Evolutionary conservation across 2,329 filamentous ascomycete genomes (phyloP), one percentile per base, ranked within the genome.

Genomic region (Cladophialophora bantiana): DNA sequence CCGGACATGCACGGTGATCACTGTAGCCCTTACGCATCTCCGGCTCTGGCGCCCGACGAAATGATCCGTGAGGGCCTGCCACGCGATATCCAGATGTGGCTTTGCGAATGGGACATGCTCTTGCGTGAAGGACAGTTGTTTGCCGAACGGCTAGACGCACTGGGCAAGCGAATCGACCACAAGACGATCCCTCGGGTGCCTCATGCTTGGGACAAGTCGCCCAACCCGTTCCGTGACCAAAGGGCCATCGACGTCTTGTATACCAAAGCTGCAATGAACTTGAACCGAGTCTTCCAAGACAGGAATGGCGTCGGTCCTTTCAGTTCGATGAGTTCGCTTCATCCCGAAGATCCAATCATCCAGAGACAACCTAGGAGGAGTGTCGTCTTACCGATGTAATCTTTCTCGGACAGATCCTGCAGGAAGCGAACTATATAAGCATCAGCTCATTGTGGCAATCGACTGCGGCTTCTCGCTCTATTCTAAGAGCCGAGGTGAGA

Each of bases 31-130:
- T 89, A 85, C 77, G 83, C 88, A 1, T 85, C 82, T 7, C 87
- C 87, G 0, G 84, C 84, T 36, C 82, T 85, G 9, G 87, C 87
- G 1, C 80, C 84, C 0, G 80, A 83, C 20, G 75, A 81, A 34
- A 82, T 86, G 73, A 80, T 89, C n/a, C 73, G 76, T 34, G 81
- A 82, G 26, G 81, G 80, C 1, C 75, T 89, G 1, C 87, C 87
- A 0, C 78, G 84, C n/a, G 83, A 88, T 65, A 83, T 89, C 55
- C 86, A 88, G 65, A 77, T 89, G 70, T 87, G 85, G 73, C 84
- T 86, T 52, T 89, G 87, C 74, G 87, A 89, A 74, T 89, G 85
- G 84, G 87, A 89, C 73, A 89, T 89, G 87, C 78, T 89, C 13
- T 79, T 88, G n/a, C 82, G 83, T 13, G 87, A 89, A 74, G 87